Percentiles rank a stretch among this genome's conserved stretches.
phyloP scores from a whole-genome alignment of 2,329 filamentous ascomycete species.

The Trichophyton mentagrophytes region DNA sequence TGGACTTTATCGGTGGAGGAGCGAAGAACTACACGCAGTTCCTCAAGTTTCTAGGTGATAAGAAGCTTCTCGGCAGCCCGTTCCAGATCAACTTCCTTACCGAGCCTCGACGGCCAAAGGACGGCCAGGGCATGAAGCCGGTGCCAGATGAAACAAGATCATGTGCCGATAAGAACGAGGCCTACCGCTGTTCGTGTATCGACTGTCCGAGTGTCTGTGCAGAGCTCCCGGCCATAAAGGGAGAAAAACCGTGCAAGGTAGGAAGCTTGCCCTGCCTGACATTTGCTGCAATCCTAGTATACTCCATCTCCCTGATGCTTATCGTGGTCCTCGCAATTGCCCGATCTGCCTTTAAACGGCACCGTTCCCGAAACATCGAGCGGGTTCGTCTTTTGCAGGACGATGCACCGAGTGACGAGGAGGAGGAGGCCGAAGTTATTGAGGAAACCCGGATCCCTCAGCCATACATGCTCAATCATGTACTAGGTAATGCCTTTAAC shows the following conservation, averaged over 20 bases:
- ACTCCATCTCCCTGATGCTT: conserved; percentile 59
- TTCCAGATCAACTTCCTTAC: conserved; percentile 91
- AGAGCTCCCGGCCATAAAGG: conserved; percentile 60
- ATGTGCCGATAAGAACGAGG: conserved; percentile 79
- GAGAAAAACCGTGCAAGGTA: conserved; percentile 62
- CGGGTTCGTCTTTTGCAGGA: conserved; percentile 79
- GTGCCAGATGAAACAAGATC: conserved; percentile 62
- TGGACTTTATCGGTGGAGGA: conserved; percentile 90
- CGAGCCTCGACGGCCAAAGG: conserved; percentile 44
- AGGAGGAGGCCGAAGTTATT: conserved; percentile 80
- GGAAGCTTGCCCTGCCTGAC: conserved; percentile 85
- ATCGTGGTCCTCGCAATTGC: conserved; percentile 55
- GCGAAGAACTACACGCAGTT: conserved; percentile 81
- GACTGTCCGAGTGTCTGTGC: conserved; percentile 84
- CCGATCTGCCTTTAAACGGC: conserved; percentile 62
- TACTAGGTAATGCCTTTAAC: conserved; percentile 68
- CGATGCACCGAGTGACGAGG: conserved; percentile 71
- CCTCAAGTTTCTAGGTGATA: conserved; percentile 82
- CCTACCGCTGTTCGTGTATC: conserved; percentile 81
- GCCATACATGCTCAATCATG: conserved; percentile 71
- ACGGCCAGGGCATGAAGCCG: conserved; percentile 60
- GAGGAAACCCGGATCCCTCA: conserved; percentile 60
- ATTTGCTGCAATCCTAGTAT: conserved; percentile 79
- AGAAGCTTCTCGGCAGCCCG: conserved; percentile 78
- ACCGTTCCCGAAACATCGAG: conserved; percentile 63